Evolutionary conservation across 148 eudicot species (phyloP).

Genomic region (Pouteria glomerata): DNA sequence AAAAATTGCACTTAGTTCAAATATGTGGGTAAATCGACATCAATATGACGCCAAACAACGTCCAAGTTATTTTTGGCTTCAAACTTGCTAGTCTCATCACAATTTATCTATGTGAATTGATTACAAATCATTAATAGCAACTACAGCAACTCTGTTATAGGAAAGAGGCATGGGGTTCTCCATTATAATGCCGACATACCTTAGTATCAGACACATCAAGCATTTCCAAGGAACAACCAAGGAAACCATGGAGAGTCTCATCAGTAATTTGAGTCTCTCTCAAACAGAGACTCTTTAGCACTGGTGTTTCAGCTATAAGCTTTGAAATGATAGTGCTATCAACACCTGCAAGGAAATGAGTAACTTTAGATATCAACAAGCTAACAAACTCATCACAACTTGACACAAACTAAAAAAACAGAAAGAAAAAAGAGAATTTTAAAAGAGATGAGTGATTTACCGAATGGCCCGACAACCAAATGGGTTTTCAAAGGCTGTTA

Average conservation of each 20-base stretch:
- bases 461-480: too few relatives aligned
- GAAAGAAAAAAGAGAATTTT: not conserved
- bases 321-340: constrained; percentile 41
- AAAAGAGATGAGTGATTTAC: too few relatives aligned
- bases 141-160: not conserved
- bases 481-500: too few relatives aligned
- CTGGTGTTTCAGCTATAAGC: constrained; percentile 51
- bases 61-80: not conserved
- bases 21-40: too few relatives aligned
- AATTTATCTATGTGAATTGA: too few relatives aligned
- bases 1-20: too few relatives aligned
- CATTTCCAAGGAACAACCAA: constrained; percentile 65
- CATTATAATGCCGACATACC: constrained; percentile 39
- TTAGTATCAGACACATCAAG: constrained; percentile 78
- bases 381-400: not conserved
- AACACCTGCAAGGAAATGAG: constrained; percentile 37
- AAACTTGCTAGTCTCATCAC: not conserved
- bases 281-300: constrained; percentile 68
- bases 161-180: not conserved
- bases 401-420: not conserved
- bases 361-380: not conserved
- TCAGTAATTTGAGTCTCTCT: constrained; percentile 57
- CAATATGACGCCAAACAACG: not conserved
- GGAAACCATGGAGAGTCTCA: constrained; percentile 38
- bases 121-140: not conserved